phyloP scores from a whole-genome alignment of 345 rosid genomes.

The Combretum micranthum region DNA sequence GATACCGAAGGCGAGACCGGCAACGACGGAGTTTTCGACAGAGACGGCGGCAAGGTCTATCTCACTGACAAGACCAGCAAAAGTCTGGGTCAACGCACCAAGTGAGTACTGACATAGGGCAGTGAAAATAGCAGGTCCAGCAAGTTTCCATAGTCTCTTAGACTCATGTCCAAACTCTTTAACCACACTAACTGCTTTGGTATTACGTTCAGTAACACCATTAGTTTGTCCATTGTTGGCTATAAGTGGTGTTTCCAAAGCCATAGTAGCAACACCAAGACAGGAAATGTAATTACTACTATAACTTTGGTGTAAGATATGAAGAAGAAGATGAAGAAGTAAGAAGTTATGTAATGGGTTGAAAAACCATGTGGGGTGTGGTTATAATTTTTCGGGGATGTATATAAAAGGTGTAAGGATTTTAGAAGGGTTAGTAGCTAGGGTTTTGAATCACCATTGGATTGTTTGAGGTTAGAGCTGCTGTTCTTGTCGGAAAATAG shows the following conservation, averaged over 20 bases:
- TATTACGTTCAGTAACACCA: background rate
- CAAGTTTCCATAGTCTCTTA: conserved; percentile 63
- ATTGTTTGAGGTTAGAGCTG: too few relatives aligned
- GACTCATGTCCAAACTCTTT: conserved; percentile 65
- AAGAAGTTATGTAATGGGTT: background rate
- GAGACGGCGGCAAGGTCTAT: conserved; percentile 84
- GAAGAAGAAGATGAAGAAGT: too few relatives aligned
- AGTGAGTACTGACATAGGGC: conserved; percentile 71
- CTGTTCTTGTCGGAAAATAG: too few relatives aligned
- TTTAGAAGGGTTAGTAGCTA: too few relatives aligned
- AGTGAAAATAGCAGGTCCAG: conserved; percentile 88
- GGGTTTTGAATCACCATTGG: too few relatives aligned
- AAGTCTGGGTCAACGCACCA: conserved; percentile 89
- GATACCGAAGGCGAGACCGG: conserved; percentile 80
- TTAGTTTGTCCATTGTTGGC: background rate
- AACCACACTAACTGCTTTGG: conserved; percentile 3
- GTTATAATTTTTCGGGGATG: too few relatives aligned
- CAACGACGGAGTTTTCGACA: conserved; percentile 80
- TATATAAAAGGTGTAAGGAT: too few relatives aligned
- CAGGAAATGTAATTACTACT: too few relatives aligned
- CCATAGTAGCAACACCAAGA: conserved; percentile 19
- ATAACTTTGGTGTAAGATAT: background rate
- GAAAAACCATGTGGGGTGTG: background rate
- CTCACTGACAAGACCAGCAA: conserved; percentile 67
- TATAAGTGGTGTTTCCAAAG: conserved; percentile 37